Evolutionary conservation across 2,329 filamentous ascomycete species (phyloP).

Genomic region (Juglanconis sp.): DNA sequence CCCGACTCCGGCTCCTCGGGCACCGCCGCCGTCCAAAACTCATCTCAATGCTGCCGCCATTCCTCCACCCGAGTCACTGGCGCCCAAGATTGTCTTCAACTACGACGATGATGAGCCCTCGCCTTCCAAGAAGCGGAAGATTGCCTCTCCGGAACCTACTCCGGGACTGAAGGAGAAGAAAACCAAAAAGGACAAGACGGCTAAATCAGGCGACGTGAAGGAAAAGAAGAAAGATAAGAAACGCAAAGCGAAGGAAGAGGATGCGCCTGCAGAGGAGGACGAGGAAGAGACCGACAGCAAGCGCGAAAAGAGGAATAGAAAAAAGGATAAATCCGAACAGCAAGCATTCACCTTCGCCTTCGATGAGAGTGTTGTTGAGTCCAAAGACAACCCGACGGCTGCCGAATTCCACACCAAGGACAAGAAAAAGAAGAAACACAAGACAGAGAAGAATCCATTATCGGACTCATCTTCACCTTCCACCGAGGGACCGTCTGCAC

Average conservation of each 20-base stretch:
- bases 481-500: neutral
- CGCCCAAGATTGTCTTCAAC: conserved; percentile 24
- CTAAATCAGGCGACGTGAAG: conserved; percentile 23
- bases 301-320: conserved; percentile 54
- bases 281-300: conserved; percentile 24
- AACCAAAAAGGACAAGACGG: conserved; percentile 1
- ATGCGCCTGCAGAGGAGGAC: conserved; percentile 21
- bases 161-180: conserved; percentile 5
- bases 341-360: conserved; percentile 25
- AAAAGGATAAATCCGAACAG: conserved; percentile 46
- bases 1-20: neutral
- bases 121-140: conserved; percentile 16
- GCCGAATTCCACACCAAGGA: neutral
- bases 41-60: conserved; percentile 18
- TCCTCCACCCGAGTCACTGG: conserved; percentile 4
- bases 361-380: neutral
- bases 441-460: neutral
- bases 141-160: conserved; percentile 7
- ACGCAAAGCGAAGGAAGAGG: conserved; percentile 31
- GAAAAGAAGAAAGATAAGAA: conserved; percentile 27
- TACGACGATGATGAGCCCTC: conserved; percentile 19
- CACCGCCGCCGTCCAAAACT: conserved; percentile 3
- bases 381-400: neutral
- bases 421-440: neutral
- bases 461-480: neutral